Conservation (phyloP, 768 basidiomycete species). For the Floccularia luteovirens region DNA sequence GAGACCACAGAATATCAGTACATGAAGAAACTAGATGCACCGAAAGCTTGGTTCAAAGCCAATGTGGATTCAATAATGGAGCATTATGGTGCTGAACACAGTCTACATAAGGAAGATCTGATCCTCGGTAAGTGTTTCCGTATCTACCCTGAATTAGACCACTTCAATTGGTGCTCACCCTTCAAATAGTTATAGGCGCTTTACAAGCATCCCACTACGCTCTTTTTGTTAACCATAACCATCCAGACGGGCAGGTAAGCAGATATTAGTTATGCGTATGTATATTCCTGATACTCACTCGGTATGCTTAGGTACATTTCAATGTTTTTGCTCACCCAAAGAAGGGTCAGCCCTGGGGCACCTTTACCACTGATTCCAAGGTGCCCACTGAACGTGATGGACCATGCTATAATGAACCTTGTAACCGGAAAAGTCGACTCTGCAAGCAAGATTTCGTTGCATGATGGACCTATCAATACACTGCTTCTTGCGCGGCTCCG, state of each 20-base stretch:
- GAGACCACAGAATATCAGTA: constrained; percentile 68
- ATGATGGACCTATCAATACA: constrained; percentile 28
- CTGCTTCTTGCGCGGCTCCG: constrained; percentile 42
- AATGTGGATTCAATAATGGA: constrained; percentile 60
- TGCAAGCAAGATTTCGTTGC: constrained; percentile 34
- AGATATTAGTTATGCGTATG: too few species aligned
- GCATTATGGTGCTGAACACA: constrained; percentile 38
- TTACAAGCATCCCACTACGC: constrained; percentile 68
- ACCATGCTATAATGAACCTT: constrained; percentile 25
- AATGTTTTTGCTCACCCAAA: constrained; percentile 38
- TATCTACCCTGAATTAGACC: neutral
- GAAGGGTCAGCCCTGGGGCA: constrained; percentile 47
- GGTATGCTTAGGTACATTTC: constrained; percentile 33
- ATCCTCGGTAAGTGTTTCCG: constrained; percentile 31
- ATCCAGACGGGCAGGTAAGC: constrained; percentile 48
- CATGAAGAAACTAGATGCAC: constrained; percentile 51
- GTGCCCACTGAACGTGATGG: constrained; percentile 21
- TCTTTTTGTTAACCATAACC: constrained; percentile 66
- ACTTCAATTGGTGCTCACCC: neutral
- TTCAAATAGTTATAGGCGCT: constrained; percentile 52
- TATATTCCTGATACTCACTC: too few species aligned
- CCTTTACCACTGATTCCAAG: constrained; percentile 37
- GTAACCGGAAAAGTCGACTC: constrained; percentile 13
- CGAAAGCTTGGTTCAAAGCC: constrained; percentile 67
- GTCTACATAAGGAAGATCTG: constrained; percentile 52